Base-by-base conservation (phyloP, 148 eudicot species). In the Agrostemma githago region DNA sequence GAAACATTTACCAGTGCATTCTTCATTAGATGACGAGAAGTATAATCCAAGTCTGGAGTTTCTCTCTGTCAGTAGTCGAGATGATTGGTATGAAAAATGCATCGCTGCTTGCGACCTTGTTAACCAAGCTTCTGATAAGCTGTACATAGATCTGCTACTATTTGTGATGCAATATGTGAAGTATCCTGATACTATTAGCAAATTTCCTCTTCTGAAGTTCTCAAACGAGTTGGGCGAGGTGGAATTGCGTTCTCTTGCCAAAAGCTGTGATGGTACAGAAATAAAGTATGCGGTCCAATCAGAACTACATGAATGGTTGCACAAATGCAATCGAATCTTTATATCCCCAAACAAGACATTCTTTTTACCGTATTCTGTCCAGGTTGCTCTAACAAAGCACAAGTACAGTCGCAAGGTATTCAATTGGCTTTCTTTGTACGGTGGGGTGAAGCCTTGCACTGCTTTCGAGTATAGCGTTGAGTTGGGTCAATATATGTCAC, bases 1-100 rank as follows among this genome's bases (percentile, higher is more conserved):
- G 70, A 83, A 84, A 48, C 59, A 57, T 66, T 78, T 48, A 51
- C 72, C 79, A 2, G 71, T 90, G 48, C 78, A 78, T 71, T 73
- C 82, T 77, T 84, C 83, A n/a, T 76, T 90, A 34, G 95, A 88
- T 76, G 37, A 37, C 12, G 76, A 72, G 0, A 77, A 75, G 77
- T 88, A 86, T 63, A 14, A 72, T 51, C 58, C 66, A 1, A 51
- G 82, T 8, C 71, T 86, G 39, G 44, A 81, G 1, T 90, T 88
- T 78, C 75, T 90, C 74, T 83, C 82, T n/a, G 79, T 90, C n/a
- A 0, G 0, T 6, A 15, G 2, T 2, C 82, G 66, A 14, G 40
- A 38, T 66, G 84, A 77, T 8, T 90, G 95, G 91, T 86, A 88
- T 70, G 64, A 76, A 14, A 79, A 80, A 42, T 86, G 86, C 79